phyloP scores from a whole-genome alignment of 1,139 yeast species.

The Pichia sp. region DNA sequence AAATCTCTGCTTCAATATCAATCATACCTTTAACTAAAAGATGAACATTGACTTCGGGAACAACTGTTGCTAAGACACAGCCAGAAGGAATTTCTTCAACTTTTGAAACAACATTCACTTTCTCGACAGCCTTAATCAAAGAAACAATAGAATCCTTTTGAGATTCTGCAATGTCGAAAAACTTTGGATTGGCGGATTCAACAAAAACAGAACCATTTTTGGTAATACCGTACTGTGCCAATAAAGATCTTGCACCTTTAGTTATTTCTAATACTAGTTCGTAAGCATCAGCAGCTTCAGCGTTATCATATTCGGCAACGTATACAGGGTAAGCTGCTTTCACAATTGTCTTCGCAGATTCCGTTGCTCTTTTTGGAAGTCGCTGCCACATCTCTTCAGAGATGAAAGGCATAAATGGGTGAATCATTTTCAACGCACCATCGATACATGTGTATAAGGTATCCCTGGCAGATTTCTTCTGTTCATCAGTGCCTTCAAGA shows the following conservation, averaged over 20 bases:
- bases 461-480: conserved; percentile 84
- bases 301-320: conserved; percentile 52
- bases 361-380: conserved; percentile 79
- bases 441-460: conserved; percentile 91
- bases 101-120: conserved; percentile 52
- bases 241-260: conserved; percentile 84
- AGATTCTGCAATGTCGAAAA: conserved; percentile 46
- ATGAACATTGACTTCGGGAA: conserved; percentile 77
- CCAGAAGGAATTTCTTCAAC: conserved; percentile 68
- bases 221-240: conserved; percentile 81
- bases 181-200: conserved; percentile 50
- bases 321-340: conserved; percentile 74
- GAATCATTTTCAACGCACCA: conserved; percentile 84
- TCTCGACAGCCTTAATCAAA: conserved; percentile 82
- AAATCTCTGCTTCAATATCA: conserved; percentile 84
- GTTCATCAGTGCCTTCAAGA: conserved; percentile 80
- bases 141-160: conserved; percentile 85
- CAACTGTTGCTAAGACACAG: conserved; percentile 77
- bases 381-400: conserved; percentile 99
- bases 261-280: conserved; percentile 80
- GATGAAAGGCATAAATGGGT: conserved; percentile 96
- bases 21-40: conserved; percentile 90
- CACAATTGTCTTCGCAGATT: conserved; percentile 61
- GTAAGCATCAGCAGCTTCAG: conserved; percentile 62
- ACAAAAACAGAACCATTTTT: conserved; percentile 83